A percentile compares a stretch with the other conserved stretches of the same genome.
phyloP scores from a whole-genome alignment of 257 asterid species.

The Scutellaria minor region DNA sequence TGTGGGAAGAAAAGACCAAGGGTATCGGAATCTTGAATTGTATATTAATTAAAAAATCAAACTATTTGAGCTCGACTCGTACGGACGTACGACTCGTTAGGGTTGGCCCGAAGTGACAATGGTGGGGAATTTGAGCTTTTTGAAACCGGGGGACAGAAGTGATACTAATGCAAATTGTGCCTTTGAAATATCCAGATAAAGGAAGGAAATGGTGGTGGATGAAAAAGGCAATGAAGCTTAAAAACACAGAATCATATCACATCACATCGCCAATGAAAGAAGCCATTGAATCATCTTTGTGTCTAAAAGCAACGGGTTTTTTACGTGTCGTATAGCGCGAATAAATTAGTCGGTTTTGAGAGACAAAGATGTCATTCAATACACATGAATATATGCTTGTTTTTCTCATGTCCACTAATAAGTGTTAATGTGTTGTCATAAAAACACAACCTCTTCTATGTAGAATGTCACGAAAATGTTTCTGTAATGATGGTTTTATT shows the following conservation, averaged over 20 bases:
- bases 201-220: conserved; percentile 40
- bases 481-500: no score
- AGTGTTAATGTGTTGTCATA: no score
- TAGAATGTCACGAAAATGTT: no score
- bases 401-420: no score
- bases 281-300: no score
- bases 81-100: neutral
- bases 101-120: neutral
- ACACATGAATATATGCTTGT: no score
- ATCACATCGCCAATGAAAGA: conserved; percentile 18
- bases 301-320: no score
- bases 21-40: conserved; percentile 44
- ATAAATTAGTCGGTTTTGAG: no score
- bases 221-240: conserved; percentile 25
- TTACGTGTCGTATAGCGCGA: no score
- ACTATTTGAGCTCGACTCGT: neutral
- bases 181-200: conserved; percentile 31
- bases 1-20: conserved; percentile 43
- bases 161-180: conserved; percentile 24
- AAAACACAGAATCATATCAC: conserved; percentile 40
- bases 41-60: neutral
- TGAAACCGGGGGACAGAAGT: conserved; percentile 45
- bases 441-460: no score
- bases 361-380: no score
- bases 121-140: conserved; percentile 42